These are phyloP conservation scores for Cucumis sativus DNA, from an alignment of 306 rosid species.

Conservation along the genomic window DNA sequence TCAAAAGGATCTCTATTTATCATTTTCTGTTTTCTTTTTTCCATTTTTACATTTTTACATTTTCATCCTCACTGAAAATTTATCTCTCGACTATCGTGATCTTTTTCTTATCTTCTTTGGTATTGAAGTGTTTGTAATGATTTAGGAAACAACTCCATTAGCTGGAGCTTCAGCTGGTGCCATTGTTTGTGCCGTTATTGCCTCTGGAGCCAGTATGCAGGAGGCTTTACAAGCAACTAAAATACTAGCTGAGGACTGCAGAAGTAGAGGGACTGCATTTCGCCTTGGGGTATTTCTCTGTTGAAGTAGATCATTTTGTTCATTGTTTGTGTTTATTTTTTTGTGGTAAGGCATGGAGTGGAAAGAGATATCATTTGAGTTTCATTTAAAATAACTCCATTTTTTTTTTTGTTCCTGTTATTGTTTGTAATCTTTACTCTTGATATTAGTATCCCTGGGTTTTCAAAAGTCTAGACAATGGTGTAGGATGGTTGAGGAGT, in stretches of 20 bases:
- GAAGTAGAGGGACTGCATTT: slow-evolving; percentile 81
- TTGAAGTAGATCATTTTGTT: slow-evolving; percentile 8
- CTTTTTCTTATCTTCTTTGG: background rate
- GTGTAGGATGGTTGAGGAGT: background rate
- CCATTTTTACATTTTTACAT: background rate
- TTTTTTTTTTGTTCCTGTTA: background rate
- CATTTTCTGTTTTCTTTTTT: background rate
- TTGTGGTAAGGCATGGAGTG: background rate
- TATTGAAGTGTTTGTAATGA: slow-evolving; percentile 9
- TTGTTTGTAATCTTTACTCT: background rate
- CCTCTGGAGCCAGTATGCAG: slow-evolving; percentile 84
- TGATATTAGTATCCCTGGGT: background rate
- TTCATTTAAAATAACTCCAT: background rate
- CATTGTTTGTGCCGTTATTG: slow-evolving; percentile 86
- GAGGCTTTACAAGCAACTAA: slow-evolving; percentile 71
- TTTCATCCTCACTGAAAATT: background rate
- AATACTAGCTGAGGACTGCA: slow-evolving; percentile 83
- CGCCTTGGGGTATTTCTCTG: slow-evolving; percentile 70
- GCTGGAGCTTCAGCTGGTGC: slow-evolving; percentile 99
- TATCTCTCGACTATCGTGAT: background rate
- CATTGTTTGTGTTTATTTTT: background rate
- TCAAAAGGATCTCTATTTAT: background rate
- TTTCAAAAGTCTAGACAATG: background rate
- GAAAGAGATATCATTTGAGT: background rate
- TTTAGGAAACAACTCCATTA: slow-evolving; percentile 83